A percentile compares a stretch with the other conserved stretches of the same genome.
These are phyloP conservation scores for Durotheca rogersii DNA, from an alignment of 495 filamentous ascomycete species.

Conservation along the genomic window DNA sequence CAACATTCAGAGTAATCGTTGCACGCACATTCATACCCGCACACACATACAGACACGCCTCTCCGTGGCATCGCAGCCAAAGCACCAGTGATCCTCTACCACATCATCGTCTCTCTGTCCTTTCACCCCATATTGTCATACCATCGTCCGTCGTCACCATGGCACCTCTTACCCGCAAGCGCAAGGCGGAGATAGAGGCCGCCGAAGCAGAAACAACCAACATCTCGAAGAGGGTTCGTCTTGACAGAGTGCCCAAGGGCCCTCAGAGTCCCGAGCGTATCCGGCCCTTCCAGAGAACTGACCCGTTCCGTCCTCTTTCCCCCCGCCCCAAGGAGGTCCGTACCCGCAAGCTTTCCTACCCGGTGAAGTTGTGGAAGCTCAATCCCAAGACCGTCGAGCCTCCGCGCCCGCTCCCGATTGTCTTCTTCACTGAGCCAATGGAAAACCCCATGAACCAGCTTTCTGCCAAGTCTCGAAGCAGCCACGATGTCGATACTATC, in stretches of 20 bases:
- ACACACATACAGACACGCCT: too few species aligned
- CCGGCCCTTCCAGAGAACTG: constrained; percentile 9
- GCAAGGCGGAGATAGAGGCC: constrained; percentile 22
- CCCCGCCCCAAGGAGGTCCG: constrained; percentile 4
- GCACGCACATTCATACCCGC: too few species aligned
- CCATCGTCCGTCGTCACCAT: constrained; percentile 1
- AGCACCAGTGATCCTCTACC: not conserved
- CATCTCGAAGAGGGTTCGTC: not conserved
- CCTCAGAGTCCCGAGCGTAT: too few species aligned
- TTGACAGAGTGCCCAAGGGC: not conserved
- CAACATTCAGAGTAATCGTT: not conserved
- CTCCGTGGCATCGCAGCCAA: too few species aligned
- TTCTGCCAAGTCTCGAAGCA: constrained; percentile 5
- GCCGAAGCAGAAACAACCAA: not conserved
- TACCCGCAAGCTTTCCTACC: not conserved
- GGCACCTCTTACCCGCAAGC: constrained; percentile 20
- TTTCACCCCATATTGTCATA: not conserved
- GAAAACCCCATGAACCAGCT: not conserved
- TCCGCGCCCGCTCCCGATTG: constrained; percentile 1
- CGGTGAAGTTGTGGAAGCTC: not conserved
- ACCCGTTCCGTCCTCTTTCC: constrained; percentile 16
- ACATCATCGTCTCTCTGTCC: not conserved
- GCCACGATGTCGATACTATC: constrained; percentile 6
- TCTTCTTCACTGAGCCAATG: constrained; percentile 11
- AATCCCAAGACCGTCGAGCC: not conserved